Conservation (phyloP, 1,284 basidiomycete species). For the Sanghuangporus weigelae region DNA sequence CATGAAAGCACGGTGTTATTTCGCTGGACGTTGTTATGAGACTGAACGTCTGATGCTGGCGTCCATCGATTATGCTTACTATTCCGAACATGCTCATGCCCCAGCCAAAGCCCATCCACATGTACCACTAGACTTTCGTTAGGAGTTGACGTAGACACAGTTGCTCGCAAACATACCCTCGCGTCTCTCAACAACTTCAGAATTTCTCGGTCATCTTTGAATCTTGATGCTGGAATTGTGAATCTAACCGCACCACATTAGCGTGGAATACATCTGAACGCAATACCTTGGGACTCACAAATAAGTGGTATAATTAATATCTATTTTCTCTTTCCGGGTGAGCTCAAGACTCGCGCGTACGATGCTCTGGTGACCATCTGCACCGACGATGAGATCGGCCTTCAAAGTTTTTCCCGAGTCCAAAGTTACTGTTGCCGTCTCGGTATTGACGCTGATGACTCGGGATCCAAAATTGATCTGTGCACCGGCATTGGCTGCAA, state of each 20-base stretch:
- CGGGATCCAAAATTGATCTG: conserved; percentile 34
- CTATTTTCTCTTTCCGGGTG: not conserved
- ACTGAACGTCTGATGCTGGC: not conserved
- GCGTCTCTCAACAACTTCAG: not conserved
- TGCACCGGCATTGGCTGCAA: conserved; percentile 40
- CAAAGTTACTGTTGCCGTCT: conserved; percentile 32
- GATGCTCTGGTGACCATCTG: conserved; percentile 46
- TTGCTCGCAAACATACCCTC: not conserved
- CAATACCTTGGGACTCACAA: not conserved
- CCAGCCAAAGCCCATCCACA: conserved; percentile 11
- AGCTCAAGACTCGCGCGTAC: conserved; percentile 21
- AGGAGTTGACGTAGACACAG: too few species aligned
- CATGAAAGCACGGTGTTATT: not conserved
- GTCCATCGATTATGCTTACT: not conserved
- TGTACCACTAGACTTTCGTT: conserved; percentile 9
- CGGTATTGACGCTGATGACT: conserved; percentile 32
- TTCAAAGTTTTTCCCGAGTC: conserved; percentile 40
- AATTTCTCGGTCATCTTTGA: not conserved
- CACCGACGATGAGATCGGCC: conserved; percentile 59
- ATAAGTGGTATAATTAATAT: conserved; percentile 1
- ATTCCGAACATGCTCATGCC: not conserved
- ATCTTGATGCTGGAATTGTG: not conserved
- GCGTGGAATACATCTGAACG: not conserved
- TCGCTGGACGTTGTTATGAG: not conserved
- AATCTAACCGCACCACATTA: not conserved